A percentile compares a stretch with the other conserved stretches of the same genome.
phyloP scores from a whole-genome alignment of 176 grass and related monocot genomes.

The Zoysia japonica region DNA sequence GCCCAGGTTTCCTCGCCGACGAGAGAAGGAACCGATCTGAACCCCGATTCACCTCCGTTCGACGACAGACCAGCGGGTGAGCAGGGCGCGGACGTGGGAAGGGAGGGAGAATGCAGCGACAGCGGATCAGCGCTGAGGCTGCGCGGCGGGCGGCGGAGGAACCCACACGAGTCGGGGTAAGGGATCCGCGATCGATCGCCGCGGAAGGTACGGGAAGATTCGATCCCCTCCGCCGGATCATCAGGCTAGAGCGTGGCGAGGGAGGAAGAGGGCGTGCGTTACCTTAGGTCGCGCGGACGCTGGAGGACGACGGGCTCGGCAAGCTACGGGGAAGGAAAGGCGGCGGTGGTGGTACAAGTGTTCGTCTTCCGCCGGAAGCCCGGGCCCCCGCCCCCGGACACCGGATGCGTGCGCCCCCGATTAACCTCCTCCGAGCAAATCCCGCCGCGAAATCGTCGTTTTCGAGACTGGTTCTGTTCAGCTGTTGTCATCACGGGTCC shows the following conservation, averaged over 20 bases:
- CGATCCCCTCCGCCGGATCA: background rate
- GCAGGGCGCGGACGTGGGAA: background rate
- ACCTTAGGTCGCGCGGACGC: slow-evolving; percentile 1
- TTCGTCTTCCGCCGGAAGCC: background rate
- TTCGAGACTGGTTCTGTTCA: background rate
- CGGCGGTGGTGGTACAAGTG: slow-evolving; percentile 4
- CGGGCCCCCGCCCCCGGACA: too few relatives aligned
- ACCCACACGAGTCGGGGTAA: too few relatives aligned
- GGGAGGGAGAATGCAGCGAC: background rate
- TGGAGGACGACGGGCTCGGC: background rate
- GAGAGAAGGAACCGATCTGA: background rate
- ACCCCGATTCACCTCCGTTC: background rate
- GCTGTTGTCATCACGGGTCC: background rate
- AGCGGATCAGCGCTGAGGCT: background rate
- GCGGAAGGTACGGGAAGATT: background rate
- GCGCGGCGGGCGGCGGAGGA: background rate
- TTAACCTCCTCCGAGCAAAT: slow-evolving; percentile 13
- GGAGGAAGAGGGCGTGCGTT: background rate
- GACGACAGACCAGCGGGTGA: background rate
- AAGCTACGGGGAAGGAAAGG: background rate
- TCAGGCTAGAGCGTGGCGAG: background rate
- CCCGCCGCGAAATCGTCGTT: slow-evolving; percentile 11
- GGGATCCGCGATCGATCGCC: background rate
- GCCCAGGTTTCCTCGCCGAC: background rate
- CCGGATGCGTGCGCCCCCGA: slow-evolving; percentile 25